Percentiles rank a stretch among this genome's conserved stretches.
phyloP scores from a whole-genome alignment of 164 flowering plant genomes.

The Santalum album region DNA sequence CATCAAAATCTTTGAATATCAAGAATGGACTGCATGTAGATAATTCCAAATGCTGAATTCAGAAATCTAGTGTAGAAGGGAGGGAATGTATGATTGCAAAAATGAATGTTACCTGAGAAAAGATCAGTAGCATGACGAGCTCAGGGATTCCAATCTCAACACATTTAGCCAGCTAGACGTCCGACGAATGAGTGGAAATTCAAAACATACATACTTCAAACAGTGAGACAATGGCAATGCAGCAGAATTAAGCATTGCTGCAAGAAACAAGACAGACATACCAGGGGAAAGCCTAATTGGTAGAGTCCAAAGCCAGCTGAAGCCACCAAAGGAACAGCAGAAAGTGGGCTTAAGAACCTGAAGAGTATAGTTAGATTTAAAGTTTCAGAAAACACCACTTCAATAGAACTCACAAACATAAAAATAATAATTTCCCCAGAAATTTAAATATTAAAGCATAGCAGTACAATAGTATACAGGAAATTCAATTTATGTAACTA shows the following conservation, averaged over 20 bases:
- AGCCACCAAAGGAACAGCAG: slow-evolving; percentile 80
- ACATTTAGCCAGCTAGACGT: slow-evolving; percentile 67
- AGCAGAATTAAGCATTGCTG: neutral
- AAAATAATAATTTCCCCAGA: neutral
- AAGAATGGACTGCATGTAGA: neutral
- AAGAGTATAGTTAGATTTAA: neutral
- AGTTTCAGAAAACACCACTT: neutral
- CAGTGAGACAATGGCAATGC: neutral
- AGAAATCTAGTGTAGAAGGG: neutral
- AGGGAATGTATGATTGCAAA: neutral
- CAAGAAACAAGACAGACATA: slow-evolving; percentile 16
- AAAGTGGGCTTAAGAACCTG: slow-evolving; percentile 84
- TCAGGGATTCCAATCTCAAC: slow-evolving; percentile 86
- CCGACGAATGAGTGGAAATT: slow-evolving; percentile 3
- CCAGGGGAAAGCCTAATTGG: slow-evolving; percentile 84
- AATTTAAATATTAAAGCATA: neutral
- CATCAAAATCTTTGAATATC: neutral
- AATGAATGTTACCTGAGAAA: slow-evolving; percentile 53
- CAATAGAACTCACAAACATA: neutral
- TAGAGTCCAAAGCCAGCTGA: slow-evolving; percentile 82
- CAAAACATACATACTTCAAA: neutral
- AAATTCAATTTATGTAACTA: neutral
- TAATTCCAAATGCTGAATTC: neutral
- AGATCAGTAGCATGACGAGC: slow-evolving; percentile 54
- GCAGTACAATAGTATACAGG: neutral